Evolutionary conservation across 257 asterid genomes (phyloP).

Genomic region (Prunella vulgaris): DNA sequence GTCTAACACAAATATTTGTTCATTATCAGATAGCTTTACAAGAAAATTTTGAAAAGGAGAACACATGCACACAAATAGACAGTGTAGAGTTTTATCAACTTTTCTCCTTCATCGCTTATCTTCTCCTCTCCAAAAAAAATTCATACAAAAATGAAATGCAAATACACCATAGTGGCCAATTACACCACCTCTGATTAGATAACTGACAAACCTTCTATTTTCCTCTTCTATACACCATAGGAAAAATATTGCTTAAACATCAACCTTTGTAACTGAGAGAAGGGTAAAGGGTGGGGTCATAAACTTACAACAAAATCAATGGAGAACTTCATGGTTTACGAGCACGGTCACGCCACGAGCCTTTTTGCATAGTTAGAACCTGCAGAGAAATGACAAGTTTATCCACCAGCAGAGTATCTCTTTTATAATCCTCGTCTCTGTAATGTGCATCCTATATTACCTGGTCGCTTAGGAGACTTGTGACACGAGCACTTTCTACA

Average conservation of each 20-base stretch:
- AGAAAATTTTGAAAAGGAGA: too few species aligned
- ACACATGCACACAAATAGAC: neutral
- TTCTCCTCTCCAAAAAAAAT: neutral
- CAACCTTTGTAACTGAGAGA: neutral
- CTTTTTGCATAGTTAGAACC: constrained; percentile 58
- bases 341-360: constrained; percentile 83
- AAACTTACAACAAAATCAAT: neutral
- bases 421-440: neutral
- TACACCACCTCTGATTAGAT: neutral
- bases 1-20: too few species aligned
- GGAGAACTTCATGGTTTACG: constrained; percentile 33
- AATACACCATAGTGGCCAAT: neutral
- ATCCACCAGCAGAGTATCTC: neutral
- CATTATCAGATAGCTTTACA: too few species aligned
- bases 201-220: neutral
- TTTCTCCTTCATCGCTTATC: neutral
- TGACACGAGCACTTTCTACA: constrained; percentile 26
- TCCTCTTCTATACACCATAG: neutral
- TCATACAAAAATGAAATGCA: neutral
- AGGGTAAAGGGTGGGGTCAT: neutral
- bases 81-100: neutral
- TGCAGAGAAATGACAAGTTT: constrained; percentile 21
- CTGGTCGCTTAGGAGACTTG: constrained; percentile 66
- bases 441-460: constrained; percentile 31
- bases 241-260: neutral